Evolutionary conservation across 2,329 filamentous ascomycete species (phyloP), one percentile per base, ranked within the genome.

Genomic region (Dactylellina parvicollis): DNA sequence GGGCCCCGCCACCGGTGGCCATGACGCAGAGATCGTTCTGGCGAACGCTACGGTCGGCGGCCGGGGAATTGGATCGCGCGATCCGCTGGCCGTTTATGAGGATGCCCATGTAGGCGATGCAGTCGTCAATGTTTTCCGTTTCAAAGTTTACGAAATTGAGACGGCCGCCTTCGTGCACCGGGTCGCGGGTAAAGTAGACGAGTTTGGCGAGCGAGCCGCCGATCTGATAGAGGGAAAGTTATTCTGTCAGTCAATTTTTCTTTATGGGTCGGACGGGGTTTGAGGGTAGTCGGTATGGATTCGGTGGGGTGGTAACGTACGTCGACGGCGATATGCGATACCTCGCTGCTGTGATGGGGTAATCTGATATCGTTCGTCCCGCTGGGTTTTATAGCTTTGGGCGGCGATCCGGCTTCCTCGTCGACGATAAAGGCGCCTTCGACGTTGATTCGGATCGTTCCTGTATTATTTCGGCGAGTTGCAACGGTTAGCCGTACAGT

Each of bases 131-230:
- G 70, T 88, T 88, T 78, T 97, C 92, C 3, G 95, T 98, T 83
- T 99, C 95, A 82, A 98, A 98, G 79, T 90, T 96, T 79, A 96
- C 86, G 80, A 99, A 99, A 81, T 96, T 96, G 60, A 99, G 85
- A 22, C 95, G 89, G 62, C 95, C 95, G 64, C 95, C 95, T 54
- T 75, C 61, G 36, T 75, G 75, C 79, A 90, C 86, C 42, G 90
- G 86, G 81, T 98, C 95, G 76, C 92, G 90, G 16, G 93, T 95
- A 80, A 98, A 98, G 83, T 97, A 99, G 72, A 99, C 95, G 47
- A 99, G 87, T 83, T 99, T 99, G 76, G 92, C 93, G 32, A 99
- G 85, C 14, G 93, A 96, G 76, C 95, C 95, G 76, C 95, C 95
- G 81, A 99, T 98, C 91, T 96, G 80, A 38, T 32, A 32, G 5